Evolutionary conservation across 176 grass and related monocot genomes (phyloP), one percentile per base, ranked within the genome.

Genomic region (Secale cereale): DNA sequence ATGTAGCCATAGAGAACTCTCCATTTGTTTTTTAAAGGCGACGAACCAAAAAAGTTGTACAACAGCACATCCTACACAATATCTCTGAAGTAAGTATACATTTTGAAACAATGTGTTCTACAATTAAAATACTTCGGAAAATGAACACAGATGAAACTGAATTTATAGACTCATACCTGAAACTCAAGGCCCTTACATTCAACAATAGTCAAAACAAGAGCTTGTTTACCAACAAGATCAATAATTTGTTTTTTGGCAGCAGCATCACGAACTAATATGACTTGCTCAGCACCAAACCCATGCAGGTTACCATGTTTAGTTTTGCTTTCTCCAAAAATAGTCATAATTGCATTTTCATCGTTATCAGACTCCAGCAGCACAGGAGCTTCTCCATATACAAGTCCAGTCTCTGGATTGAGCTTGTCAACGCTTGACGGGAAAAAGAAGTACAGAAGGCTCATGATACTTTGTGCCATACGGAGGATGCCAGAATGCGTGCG

Each of bases 161-260:
- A 77, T 6, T 28, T 28, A 59, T 41, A 78, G 57, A 22, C 22
- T 17, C 17, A 17, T 92, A 97, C 95, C 88, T 97, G 90, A 78
- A 94, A 97, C 29, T 97, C 95, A 13, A 97, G 92, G 46, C 95
- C 95, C 64, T 97, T 97, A 20, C 95, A 97, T 88, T 97, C 92
- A 70, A 97, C 59, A 66, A 94, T 97, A 43, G 95, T 88, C 63
- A 97, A 80, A 31, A 94, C 95, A 76, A 94, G 90, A 86, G 92
- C 95, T 79, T 87, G 92, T 81, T 93, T 89, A 31, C 90, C 95
- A 39, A 97, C 78, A 36, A 90, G 65, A 22, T 85, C 85, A 39
- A 86, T 26, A 25, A 97, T 40, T 91, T 97, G 92, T 79, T 87
- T 89, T 78, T 89, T 97, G 7, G 82, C 59, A 22, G 26, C 82